Percentiles rank a stretch among this genome's conserved stretches.
phyloP scores from a whole-genome alignment of 805 yeast species.

The Zygoascus flipseniorum region DNA sequence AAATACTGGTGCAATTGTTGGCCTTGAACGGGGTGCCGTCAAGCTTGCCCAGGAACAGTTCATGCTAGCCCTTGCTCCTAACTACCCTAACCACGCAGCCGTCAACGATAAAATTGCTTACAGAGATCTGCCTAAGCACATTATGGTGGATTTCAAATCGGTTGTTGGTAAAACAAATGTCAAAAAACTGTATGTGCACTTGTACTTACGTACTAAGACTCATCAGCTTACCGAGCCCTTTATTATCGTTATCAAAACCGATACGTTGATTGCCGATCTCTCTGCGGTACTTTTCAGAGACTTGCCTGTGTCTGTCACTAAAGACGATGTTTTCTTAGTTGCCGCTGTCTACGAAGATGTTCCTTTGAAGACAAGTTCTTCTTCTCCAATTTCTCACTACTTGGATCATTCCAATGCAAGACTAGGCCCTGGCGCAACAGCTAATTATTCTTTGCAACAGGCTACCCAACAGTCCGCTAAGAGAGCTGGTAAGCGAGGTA shows the following conservation, averaged over 20 bases:
- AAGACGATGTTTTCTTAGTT: slow-evolving; percentile 62
- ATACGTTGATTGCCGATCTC: slow-evolving; percentile 55
- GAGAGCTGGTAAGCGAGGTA: slow-evolving; percentile 52
- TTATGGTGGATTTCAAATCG: slow-evolving; percentile 68
- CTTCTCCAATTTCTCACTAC: slow-evolving; percentile 5
- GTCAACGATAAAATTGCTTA: slow-evolving; percentile 10
- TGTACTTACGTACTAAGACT: slow-evolving; percentile 58
- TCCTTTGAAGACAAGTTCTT: slow-evolving; percentile 28
- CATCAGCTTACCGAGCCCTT: slow-evolving; percentile 72
- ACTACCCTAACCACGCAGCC: slow-evolving; percentile 43
- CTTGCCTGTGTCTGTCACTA: slow-evolving; percentile 52
- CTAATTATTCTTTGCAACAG: background rate
- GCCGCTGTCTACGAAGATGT: slow-evolving; percentile 68
- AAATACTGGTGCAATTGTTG: slow-evolving; percentile 21
- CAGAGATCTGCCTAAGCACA: slow-evolving; percentile 37
- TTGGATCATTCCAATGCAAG: slow-evolving; percentile 5
- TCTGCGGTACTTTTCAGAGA: slow-evolving; percentile 75
- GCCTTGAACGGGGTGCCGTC: slow-evolving; percentile 37
- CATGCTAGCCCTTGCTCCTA: slow-evolving; percentile 61
- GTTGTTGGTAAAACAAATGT: slow-evolving; percentile 51
- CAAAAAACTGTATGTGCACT: slow-evolving; percentile 65
- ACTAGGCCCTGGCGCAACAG: slow-evolving; percentile 14
- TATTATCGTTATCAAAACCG: slow-evolving; percentile 54
- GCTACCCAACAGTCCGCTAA: slow-evolving; percentile 6
- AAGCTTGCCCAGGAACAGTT: slow-evolving; percentile 59